Conservation (phyloP, 2,329 filamentous ascomycete genomes). For the Piedraia hortae region DNA sequence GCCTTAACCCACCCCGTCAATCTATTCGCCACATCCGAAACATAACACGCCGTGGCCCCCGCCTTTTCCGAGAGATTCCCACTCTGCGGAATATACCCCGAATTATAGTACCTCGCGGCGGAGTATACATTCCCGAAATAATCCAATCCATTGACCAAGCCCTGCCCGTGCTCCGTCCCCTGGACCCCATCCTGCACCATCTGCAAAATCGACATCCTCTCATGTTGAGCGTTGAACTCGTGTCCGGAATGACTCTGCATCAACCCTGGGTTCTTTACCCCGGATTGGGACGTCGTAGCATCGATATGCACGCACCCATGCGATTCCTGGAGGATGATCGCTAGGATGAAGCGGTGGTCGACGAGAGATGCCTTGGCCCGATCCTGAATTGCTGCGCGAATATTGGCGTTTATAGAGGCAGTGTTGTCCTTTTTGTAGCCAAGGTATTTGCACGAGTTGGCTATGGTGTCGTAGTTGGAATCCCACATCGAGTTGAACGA, state of each 20-base stretch:
- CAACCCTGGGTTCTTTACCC: conserved; percentile 19
- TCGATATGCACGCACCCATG: conserved; percentile 19
- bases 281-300: conserved; percentile 14
- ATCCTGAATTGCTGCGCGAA: conserved; percentile 14
- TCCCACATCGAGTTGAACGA: conserved; percentile 11
- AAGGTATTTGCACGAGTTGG: conserved; percentile 12
- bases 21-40: conserved; percentile 23
- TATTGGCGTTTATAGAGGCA: conserved; percentile 13
- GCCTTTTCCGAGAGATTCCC: conserved; percentile 18
- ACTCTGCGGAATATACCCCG: conserved; percentile 12
- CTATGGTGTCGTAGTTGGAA: conserved; percentile 10
- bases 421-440: conserved; percentile 13
- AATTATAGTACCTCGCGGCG: conserved; percentile 23
- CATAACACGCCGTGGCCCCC: conserved; percentile 23
- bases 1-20: conserved; percentile 16
- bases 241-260: conserved; percentile 19
- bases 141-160: conserved; percentile 15
- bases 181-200: conserved; percentile 19
- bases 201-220: conserved; percentile 9
- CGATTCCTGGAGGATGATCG: conserved; percentile 19
- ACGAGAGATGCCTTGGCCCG: conserved; percentile 12
- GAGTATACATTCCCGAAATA: conserved; percentile 13
- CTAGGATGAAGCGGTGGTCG: conserved; percentile 17
- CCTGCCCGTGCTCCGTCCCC: conserved; percentile 17
- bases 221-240: conserved; percentile 10